Percentiles rank a stretch among this genome's conserved stretches.
phyloP scores from a whole-genome alignment of 2,329 filamentous ascomycete species.

The Pseudogymnoascus verrucosus region DNA sequence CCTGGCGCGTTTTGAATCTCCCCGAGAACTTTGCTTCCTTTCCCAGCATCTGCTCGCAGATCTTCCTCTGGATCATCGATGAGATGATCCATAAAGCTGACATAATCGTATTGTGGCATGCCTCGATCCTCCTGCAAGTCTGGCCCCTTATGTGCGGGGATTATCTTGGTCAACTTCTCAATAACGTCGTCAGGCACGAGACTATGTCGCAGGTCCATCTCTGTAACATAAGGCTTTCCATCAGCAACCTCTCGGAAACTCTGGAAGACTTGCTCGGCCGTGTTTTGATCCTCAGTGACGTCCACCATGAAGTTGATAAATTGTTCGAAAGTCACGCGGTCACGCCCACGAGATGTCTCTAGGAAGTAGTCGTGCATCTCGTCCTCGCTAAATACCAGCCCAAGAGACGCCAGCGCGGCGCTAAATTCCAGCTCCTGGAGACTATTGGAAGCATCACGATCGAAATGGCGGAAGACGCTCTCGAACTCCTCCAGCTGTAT shows the following conservation, averaged over 20 bases:
- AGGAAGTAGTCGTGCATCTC: constrained; percentile 97
- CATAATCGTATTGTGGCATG: constrained; percentile 87
- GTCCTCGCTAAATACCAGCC: constrained; percentile 90
- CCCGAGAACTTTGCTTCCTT: constrained; percentile 1
- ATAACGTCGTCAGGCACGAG: constrained; percentile 96
- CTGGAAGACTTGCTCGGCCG: constrained; percentile 96
- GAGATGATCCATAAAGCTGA: constrained; percentile 90
- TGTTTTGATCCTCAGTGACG: constrained; percentile 97
- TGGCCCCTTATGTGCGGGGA: constrained; percentile 76
- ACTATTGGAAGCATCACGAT: constrained; percentile 84
- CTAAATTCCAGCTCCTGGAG: constrained; percentile 93
- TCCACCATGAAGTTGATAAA: constrained; percentile 99
- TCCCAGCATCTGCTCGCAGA: background rate
- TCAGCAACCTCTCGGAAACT: constrained; percentile 96
- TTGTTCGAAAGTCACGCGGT: constrained; percentile 90
- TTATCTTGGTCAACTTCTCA: constrained; percentile 78
- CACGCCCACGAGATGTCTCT: constrained; percentile 71
- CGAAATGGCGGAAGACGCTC: constrained; percentile 95
- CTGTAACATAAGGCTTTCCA: constrained; percentile 97
- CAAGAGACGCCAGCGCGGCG: constrained; percentile 87
- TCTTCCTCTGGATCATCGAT: constrained; percentile 36
- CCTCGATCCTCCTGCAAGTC: constrained; percentile 81
- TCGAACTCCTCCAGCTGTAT: constrained; percentile 99
- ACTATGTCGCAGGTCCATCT: constrained; percentile 90
- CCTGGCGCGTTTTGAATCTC: background rate